Evolutionary conservation across 2,329 filamentous ascomycete genomes (phyloP), one percentile per base, ranked within the genome.

Genomic region (Fusarium anthophilum): DNA sequence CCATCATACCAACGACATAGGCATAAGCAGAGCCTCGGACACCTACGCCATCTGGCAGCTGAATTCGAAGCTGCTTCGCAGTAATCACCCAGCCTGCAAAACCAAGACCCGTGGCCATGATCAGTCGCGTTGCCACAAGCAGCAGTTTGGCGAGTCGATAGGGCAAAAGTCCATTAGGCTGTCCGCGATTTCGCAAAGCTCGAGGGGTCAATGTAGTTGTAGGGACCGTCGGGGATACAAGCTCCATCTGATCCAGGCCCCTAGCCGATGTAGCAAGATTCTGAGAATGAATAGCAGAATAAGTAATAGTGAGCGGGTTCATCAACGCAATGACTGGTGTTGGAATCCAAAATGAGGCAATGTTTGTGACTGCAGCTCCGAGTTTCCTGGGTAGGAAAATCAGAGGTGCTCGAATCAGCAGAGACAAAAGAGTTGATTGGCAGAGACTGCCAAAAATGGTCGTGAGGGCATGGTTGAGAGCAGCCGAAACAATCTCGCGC

Each of bases 21-120:
- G 96, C 96, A 81, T 99, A 99, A 30, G 96, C 87, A 77, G 94
- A 98, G 14, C 96, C 96, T 51, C 90, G 90, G 57, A 92, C 80
- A 1, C 89, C 88, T 58, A 82, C 75, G 4, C 87, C 87, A 44
- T 86, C 88, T 64, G 82, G 91, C 68, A 84, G 84, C 79, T 84
- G 86, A 26, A 96, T 86, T 58, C 88, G 86, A 8, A 98, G 86
- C 82, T 93, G 92, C 72, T 94, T 91, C 17, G 96, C 95, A 41
- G 95, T 97, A 53, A 94, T 93, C 14, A 98, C 94, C 96, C 96
- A 99, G n/a, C 94, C 96, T 8, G 94, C 95, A 79, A 98, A 97
- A 2, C 96, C 96, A 37, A 99, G 89, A 1, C 92, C 93, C 53
- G 95, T 91, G 0, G 94, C 94, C 90, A 98, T 97, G 79, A 98